These are phyloP conservation scores for Aureobasidium pullulans DNA, from an alignment of 2,329 filamentous ascomycete species.

Conservation along the genomic window DNA sequence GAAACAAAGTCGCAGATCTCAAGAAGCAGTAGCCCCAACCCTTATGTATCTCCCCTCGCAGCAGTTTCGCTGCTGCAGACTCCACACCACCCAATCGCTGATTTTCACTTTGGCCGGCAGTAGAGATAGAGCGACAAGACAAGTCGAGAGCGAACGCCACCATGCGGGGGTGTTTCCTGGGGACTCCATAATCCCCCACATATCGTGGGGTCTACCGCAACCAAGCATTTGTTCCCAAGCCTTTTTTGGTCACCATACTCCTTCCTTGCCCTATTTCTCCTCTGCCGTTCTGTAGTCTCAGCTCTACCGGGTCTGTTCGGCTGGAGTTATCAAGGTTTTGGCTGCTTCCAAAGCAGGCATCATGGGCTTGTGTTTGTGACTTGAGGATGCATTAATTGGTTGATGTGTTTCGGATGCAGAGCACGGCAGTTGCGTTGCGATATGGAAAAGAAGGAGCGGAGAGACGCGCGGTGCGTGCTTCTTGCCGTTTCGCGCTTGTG, in stretches of 20 bases:
- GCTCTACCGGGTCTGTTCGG: not conserved
- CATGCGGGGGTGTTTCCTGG: not conserved
- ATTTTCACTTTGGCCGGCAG: not conserved
- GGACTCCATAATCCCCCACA: not conserved
- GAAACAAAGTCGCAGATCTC: not conserved
- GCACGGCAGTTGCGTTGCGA: constrained; percentile 9
- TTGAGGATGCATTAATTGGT: not conserved
- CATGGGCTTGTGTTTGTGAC: not conserved
- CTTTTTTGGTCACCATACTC: not conserved
- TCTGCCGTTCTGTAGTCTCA: not conserved
- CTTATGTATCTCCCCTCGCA: not conserved
- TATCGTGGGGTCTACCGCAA: not conserved
- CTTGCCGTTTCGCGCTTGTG: not conserved
- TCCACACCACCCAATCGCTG: not conserved
- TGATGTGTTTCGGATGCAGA: not conserved
- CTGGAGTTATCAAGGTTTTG: not conserved
- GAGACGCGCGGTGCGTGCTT: not conserved
- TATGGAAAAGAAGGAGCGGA: not conserved
- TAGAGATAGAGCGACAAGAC: not conserved
- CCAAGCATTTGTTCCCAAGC: not conserved
- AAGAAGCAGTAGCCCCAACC: not conserved
- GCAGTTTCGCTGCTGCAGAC: not conserved
- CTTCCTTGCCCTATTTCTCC: not conserved
- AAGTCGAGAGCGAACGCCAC: not conserved
- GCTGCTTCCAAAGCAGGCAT: not conserved